Conservation (phyloP, 169 alveolate genomes). For the Plasmodium blacklocki region DNA sequence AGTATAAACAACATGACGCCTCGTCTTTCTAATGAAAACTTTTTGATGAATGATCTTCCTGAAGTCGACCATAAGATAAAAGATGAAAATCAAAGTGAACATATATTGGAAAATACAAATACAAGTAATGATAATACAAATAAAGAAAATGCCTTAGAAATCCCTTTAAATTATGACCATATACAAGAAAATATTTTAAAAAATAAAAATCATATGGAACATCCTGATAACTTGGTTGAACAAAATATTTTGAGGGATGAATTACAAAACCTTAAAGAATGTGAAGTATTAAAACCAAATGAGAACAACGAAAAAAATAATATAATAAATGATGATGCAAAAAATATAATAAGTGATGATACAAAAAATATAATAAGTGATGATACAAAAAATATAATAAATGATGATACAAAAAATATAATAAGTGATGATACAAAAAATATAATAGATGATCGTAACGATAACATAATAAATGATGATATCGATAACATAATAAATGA, state of each 20-base stretch:
- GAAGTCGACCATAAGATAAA: too few species aligned
- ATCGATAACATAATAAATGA: background rate
- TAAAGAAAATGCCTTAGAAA: too few species aligned
- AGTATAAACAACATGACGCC: too few species aligned
- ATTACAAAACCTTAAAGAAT: background rate
- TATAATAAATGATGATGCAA: background rate
- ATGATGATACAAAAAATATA: background rate
- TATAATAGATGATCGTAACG: background rate
- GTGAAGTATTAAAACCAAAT: background rate
- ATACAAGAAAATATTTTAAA: too few species aligned
- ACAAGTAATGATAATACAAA: too few species aligned
- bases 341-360: conserved; percentile 2
- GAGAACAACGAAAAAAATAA: background rate
- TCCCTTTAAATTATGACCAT: too few species aligned
- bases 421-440: background rate
- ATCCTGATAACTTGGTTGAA: too few species aligned
- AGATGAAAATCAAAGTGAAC: too few species aligned
- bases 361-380: background rate
- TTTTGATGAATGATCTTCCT: too few species aligned
- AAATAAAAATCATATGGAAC: too few species aligned
- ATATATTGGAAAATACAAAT: too few species aligned
- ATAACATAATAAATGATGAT: background rate
- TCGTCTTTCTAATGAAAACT: too few species aligned
- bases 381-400: background rate
- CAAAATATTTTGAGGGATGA: background rate